These are phyloP conservation scores for Candida rishiriensis DNA, from an alignment of 805 yeast species.

Conservation along the genomic window DNA sequence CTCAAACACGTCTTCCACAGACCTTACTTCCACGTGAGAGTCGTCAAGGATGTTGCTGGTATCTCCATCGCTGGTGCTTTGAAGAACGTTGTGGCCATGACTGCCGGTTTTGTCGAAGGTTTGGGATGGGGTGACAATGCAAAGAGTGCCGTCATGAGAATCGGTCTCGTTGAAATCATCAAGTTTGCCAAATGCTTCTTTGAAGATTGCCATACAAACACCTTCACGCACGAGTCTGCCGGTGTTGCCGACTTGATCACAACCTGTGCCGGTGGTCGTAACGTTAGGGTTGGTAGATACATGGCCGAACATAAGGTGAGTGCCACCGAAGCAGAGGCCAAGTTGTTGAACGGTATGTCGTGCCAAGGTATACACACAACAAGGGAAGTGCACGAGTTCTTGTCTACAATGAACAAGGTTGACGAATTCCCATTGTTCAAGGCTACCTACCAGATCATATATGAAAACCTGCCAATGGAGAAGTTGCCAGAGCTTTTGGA, in stretches of 20 bases:
- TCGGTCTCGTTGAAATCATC: conserved; percentile 88
- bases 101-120: conserved; percentile 97
- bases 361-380: conserved; percentile 94
- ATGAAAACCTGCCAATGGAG: conserved; percentile 68
- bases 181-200: conserved; percentile 79
- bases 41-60: conserved; percentile 90
- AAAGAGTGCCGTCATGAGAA: conserved; percentile 94
- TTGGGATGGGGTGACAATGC: conserved; percentile 99
- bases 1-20: conserved; percentile 89
- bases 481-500: conserved; percentile 71
- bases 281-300: conserved; percentile 82
- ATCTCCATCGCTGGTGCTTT: conserved; percentile 95
- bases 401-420: conserved; percentile 45
- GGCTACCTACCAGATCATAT: conserved; percentile 79
- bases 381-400: conserved; percentile 84
- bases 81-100: conserved; percentile 92
- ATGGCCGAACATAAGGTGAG: conserved; percentile 77
- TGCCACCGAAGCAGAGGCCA: conserved; percentile 80
- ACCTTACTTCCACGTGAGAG: conserved; percentile 96
- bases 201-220: conserved; percentile 66
- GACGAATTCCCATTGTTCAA: conserved; percentile 78
- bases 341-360: conserved; percentile 87
- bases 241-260: conserved; percentile 99
- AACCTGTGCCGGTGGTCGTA: conserved; percentile 97
- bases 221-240: conserved; percentile 90